A percentile compares a stretch with the other conserved stretches of the same genome.
These are phyloP conservation scores for Nigrospora sphaerica DNA, from an alignment of 2,329 filamentous ascomycete species.

Conservation along the genomic window DNA sequence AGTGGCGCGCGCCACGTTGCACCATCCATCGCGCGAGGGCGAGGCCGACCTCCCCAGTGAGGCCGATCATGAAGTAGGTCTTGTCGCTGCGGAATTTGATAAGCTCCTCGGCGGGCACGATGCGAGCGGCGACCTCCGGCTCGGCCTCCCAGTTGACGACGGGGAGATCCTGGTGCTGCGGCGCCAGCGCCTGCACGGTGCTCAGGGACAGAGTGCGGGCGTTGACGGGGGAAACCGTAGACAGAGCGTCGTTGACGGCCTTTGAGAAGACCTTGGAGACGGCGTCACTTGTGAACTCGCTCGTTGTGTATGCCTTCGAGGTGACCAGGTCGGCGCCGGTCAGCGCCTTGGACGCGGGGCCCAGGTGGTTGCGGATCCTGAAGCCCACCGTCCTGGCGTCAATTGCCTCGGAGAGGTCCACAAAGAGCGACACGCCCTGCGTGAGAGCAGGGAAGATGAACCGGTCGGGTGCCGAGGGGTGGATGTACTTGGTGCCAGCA, in stretches of 20 bases:
- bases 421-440: not conserved
- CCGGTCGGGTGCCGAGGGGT: not conserved
- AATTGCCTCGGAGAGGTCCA: not conserved
- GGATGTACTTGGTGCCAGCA: not conserved
- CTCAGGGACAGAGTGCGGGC: not conserved
- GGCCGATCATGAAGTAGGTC: conserved; percentile 25
- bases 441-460: not conserved
- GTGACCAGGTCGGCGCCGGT: not conserved
- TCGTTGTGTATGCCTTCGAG: not conserved
- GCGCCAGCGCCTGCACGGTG: not conserved
- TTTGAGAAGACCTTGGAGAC: not conserved
- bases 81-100: conserved; percentile 13
- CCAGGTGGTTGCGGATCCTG: not conserved
- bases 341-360: not conserved
- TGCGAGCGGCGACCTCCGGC: not conserved
- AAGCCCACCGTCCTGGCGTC: not conserved
- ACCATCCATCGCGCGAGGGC: conserved; percentile 33
- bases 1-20: conserved; percentile 23
- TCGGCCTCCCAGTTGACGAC: conserved; percentile 4
- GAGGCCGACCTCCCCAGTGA: conserved; percentile 25
- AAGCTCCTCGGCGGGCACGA: conserved; percentile 1
- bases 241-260: not conserved
- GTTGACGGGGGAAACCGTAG: not conserved
- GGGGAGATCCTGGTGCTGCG: not conserved
- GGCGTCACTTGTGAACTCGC: not conserved